A percentile compares a stretch with the other conserved stretches of the same genome.
These are phyloP conservation scores for Hypoxylon sp. DNA, from an alignment of 2,329 filamentous ascomycete genomes.

Conservation along the genomic window DNA sequence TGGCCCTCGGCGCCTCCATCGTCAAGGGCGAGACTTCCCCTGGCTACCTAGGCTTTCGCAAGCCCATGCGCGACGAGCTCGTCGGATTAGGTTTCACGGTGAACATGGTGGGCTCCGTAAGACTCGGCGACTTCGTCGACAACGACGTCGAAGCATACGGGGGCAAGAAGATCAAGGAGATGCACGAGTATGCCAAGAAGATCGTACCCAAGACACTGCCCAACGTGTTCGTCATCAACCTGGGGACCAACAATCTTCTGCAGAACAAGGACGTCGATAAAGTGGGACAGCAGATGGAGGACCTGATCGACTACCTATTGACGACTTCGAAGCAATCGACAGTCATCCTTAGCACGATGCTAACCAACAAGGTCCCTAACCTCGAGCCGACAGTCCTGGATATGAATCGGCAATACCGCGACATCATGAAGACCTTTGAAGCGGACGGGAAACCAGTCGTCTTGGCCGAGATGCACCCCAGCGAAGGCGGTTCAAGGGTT, in stretches of 20 bases:
- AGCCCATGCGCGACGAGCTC: conserved; percentile 47
- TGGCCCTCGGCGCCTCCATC: conserved; percentile 50
- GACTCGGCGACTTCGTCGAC: conserved; percentile 47
- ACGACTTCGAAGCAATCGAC: conserved; percentile 44
- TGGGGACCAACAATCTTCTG: conserved; percentile 49
- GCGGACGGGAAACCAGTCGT: conserved; percentile 46
- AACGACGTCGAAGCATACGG: conserved; percentile 50
- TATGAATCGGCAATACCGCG: conserved; percentile 47
- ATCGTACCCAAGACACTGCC: conserved; percentile 44
- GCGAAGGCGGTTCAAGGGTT: conserved; percentile 37
- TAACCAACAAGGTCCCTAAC: conserved; percentile 45
- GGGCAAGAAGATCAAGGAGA: conserved; percentile 47
- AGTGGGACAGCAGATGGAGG: conserved; percentile 47
- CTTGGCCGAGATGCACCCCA: conserved; percentile 49
- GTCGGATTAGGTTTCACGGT: conserved; percentile 44
- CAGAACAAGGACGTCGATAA: conserved; percentile 48
- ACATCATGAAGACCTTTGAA: conserved; percentile 42
- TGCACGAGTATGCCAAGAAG: conserved; percentile 46
- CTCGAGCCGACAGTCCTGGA: conserved; percentile 38
- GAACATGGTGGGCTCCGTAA: conserved; percentile 49
- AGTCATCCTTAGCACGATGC: conserved; percentile 48
- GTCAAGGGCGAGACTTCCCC: conserved; percentile 48
- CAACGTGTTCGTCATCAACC: conserved; percentile 48
- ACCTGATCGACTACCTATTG: conserved; percentile 47
- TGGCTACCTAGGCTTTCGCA: conserved; percentile 48